Evolutionary conservation across 371 early-diverging fungal species (phyloP).

Genomic region (Sporodiniella umbellata): DNA sequence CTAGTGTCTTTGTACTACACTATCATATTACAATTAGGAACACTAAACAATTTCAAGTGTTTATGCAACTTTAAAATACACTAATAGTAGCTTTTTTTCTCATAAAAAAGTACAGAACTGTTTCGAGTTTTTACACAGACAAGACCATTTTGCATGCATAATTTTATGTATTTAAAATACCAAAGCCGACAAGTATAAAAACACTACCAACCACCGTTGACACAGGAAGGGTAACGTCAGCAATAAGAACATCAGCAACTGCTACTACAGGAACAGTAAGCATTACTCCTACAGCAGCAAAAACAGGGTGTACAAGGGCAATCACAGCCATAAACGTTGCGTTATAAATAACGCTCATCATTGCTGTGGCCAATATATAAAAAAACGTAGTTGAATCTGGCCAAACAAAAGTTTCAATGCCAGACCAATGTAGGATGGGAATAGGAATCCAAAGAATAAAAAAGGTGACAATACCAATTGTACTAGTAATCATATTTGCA

Average conservation of each 20-base stretch:
- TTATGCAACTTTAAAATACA: no score
- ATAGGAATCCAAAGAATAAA: conserved; percentile 71
- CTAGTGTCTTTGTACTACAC: no score
- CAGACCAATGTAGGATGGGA: conserved; percentile 61
- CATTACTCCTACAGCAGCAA: conserved; percentile 84
- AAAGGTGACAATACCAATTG: conserved; percentile 60
- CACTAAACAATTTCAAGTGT: no score
- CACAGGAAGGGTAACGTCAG: conserved; percentile 47
- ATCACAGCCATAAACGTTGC: conserved; percentile 78
- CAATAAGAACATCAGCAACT: conserved; percentile 54
- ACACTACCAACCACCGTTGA: conserved; percentile 52
- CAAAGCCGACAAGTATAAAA: conserved; percentile 54
- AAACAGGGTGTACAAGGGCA: conserved; percentile 73
- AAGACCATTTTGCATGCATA: no score
- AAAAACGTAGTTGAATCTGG: conserved; percentile 54
- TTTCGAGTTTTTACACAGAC: no score
- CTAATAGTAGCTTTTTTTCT: no score
- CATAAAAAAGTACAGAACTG: no score
- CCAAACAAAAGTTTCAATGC: conserved; percentile 64
- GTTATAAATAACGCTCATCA: conserved; percentile 74
- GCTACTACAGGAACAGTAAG: conserved; percentile 78
- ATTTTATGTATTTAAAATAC: conserved; percentile 39
- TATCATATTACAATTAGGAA: no score
- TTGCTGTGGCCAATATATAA: conserved; percentile 59
- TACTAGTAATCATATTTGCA: conserved; percentile 67